Evolutionary conservation across 495 filamentous ascomycete species (phyloP), one percentile per base, ranked within the genome.

Genomic region (Tuber borchii): DNA sequence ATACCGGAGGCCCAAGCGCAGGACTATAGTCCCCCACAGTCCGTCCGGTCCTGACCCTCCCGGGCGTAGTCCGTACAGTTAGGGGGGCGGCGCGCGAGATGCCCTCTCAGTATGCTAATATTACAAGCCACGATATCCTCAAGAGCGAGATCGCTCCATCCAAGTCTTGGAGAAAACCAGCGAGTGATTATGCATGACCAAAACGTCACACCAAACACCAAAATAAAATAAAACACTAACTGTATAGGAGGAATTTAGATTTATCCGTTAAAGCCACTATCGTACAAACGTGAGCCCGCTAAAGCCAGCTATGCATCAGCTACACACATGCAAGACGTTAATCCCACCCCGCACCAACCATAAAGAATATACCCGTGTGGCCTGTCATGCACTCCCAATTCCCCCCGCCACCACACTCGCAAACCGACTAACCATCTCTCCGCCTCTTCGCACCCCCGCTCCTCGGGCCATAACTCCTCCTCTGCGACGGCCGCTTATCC

Each of bases 401-500:
- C 34, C 31, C 56, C 56, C 6, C 56, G 14, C 56, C 3, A 65
- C 56, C 26, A 26, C 56, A 65, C 77, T 70, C 31, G 44, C 69
- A 48, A 68, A 79, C 19, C 48, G 43, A 3, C 70, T 71, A 39
- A 70, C 43, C 45, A 70, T 20, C 20, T 69, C 44, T 61, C 16
- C 42, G 12, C 75, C 73, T 43, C 76, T 51, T 22, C 42, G 26
- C 7, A 17, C 43, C 44, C 70, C 74, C 8, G 0, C 72, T 43
- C 2, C 74, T 71, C 1, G 77, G 42, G 14, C 95, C 95, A 84
- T 98, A 98, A 10, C 88, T 87, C 80, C 95, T 90, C 80, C 94
- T 87, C 16, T 89, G 90, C 78, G 88, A 87, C 46, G 87, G 84
- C 86, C 94, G 95, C 90, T 96, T 97, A 81, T 97, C 93, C 75